Evolutionary conservation across 208 protist genomes (phyloP).

Genomic region (Entamoeba histolytica): DNA sequence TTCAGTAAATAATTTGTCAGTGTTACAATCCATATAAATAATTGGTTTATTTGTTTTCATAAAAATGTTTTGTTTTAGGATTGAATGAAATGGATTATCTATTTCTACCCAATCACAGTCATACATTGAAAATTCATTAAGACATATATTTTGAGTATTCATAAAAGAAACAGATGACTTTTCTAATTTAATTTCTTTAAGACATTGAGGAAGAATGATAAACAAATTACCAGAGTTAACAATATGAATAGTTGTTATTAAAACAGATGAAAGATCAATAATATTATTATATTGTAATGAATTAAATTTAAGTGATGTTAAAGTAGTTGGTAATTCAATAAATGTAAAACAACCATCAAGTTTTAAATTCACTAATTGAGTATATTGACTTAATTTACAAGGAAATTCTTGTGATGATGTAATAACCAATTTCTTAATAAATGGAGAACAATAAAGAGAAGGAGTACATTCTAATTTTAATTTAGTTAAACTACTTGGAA

Average conservation of each 20-base stretch:
- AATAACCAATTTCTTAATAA: not conserved
- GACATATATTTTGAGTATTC: not conserved
- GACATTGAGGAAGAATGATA: not conserved
- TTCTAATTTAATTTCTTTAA: not conserved
- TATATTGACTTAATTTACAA: not conserved
- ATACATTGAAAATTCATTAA: not conserved
- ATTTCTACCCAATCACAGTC: not conserved
- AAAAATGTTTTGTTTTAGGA: too few relatives aligned
- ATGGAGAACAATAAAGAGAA: not conserved
- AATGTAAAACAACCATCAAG: not conserved
- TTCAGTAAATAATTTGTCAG: too few relatives aligned
- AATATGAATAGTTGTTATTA: not conserved
- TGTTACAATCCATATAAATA: too few relatives aligned
- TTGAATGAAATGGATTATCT: not conserved
- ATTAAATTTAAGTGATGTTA: not conserved
- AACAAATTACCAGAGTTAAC: not conserved
- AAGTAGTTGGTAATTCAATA: not conserved
- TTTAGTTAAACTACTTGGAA: not conserved
- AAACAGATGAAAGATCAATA: not conserved
- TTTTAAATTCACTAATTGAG: not conserved
- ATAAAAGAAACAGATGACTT: not conserved
- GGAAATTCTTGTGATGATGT: not conserved
- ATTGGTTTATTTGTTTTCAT: too few relatives aligned
- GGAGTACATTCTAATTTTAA: not conserved
- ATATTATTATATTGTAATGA: not conserved